Evolutionary conservation across 768 basidiomycete genomes (phyloP).

Genomic region (Hemileccinum rubropunctum): DNA sequence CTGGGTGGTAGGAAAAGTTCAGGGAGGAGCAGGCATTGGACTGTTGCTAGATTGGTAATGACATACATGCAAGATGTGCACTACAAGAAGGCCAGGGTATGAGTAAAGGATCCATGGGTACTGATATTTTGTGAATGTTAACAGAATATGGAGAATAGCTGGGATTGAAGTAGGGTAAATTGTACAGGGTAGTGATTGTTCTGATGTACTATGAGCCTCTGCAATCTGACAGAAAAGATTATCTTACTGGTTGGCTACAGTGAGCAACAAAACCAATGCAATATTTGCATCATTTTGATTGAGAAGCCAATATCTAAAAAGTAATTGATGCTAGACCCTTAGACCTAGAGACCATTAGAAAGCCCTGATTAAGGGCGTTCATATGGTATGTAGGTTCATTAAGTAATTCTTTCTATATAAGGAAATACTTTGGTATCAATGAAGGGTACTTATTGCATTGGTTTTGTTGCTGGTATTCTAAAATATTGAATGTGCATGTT

Average conservation of each 20-base stretch:
- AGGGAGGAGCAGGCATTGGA: constrained; percentile 58
- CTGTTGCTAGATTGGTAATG: constrained; percentile 38
- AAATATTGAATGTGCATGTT: too few relatives aligned
- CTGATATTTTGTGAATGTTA: constrained; percentile 78
- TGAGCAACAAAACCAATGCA: too few relatives aligned
- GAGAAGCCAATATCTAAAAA: too few relatives aligned
- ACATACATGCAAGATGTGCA: constrained; percentile 44
- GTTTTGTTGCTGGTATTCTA: too few relatives aligned
- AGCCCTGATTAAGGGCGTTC: too few relatives aligned
- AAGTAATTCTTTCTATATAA: too few relatives aligned
- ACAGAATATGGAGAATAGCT: constrained; percentile 63
- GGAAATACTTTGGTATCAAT: too few relatives aligned
- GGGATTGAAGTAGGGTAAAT: constrained; percentile 59
- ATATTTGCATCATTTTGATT: too few relatives aligned
- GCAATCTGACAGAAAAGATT: neutral
- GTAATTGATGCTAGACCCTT: too few relatives aligned
- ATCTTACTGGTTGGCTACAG: constrained; percentile 73
- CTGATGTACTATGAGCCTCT: constrained; percentile 35
- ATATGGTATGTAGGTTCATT: too few relatives aligned
- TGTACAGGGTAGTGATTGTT: constrained; percentile 80
- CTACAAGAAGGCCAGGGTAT: constrained; percentile 62
- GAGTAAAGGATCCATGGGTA: constrained; percentile 79
- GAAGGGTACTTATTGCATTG: too few relatives aligned
- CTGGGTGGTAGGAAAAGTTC: constrained; percentile 39
- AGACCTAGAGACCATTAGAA: too few relatives aligned